A percentile compares a stretch with the other conserved stretches of the same genome.
These are phyloP conservation scores for Debaryomyces hansenii DNA, from an alignment of 805 yeast genomes.

Conservation along the genomic window DNA sequence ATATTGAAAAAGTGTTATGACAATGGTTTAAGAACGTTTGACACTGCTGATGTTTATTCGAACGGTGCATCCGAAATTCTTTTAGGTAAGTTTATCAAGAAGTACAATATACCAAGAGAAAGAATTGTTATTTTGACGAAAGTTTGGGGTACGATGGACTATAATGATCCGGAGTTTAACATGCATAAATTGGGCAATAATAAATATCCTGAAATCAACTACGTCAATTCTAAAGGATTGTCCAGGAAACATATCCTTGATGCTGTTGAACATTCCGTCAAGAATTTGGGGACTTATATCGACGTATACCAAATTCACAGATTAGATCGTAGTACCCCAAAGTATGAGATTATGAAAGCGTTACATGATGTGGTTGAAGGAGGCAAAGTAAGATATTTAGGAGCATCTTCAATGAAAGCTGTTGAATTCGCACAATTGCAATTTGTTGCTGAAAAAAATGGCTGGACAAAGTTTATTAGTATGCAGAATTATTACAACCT, in stretches of 20 bases:
- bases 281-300: slow-evolving; percentile 46
- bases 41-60: slow-evolving; percentile 25
- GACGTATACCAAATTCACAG: slow-evolving; percentile 62
- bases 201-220: no score
- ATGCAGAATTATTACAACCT: slow-evolving; percentile 61
- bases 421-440: slow-evolving; percentile 55
- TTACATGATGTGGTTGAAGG: slow-evolving; percentile 46
- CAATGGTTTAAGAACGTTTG: slow-evolving; percentile 22
- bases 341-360: slow-evolving; percentile 56
- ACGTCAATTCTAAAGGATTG: slow-evolving; percentile 21
- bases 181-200: no score
- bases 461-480: slow-evolving; percentile 56
- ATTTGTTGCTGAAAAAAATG: slow-evolving; percentile 51
- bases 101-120: slow-evolving; percentile 20
- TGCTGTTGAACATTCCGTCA: slow-evolving; percentile 38
- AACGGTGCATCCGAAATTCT: slow-evolving; percentile 20
- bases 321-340: slow-evolving; percentile 44
- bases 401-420: slow-evolving; percentile 49
- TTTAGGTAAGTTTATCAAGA: slow-evolving; percentile 19
- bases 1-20: slow-evolving; percentile 27
- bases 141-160: slow-evolving; percentile 11
- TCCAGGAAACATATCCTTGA: slow-evolving; percentile 44
- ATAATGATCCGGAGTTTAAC: no score
- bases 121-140: slow-evolving; percentile 20
- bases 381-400: slow-evolving; percentile 55